These are phyloP conservation scores for Globisporangium heterothallicum DNA, from an alignment of 352 stramenopile genomes.

Conservation along the genomic window DNA sequence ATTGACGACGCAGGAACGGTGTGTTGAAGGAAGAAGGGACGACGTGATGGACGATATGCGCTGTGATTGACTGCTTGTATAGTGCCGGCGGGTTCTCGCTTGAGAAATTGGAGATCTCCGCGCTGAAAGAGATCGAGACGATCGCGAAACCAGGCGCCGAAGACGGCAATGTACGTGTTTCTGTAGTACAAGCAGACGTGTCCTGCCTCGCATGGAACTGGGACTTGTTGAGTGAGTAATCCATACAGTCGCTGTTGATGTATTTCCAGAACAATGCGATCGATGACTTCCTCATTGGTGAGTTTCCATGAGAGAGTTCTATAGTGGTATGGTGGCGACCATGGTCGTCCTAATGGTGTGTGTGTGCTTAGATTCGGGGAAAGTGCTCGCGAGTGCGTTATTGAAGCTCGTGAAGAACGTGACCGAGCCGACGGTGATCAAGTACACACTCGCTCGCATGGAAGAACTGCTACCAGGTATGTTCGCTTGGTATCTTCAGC, in stretches of 20 bases:
- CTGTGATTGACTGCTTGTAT: neutral
- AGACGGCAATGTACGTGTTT: conserved; percentile 43
- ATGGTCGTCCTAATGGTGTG: neutral
- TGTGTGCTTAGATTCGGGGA: conserved; percentile 43
- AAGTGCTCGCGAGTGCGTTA: conserved; percentile 51
- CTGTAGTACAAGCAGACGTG: too few species aligned
- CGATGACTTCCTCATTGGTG: conserved; percentile 65
- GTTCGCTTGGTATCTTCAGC: neutral
- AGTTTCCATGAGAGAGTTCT: neutral
- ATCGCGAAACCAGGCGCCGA: conserved; percentile 63
- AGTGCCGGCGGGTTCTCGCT: conserved; percentile 77
- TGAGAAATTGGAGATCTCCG: conserved; percentile 81
- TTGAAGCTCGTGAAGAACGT: conserved; percentile 87
- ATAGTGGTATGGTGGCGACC: neutral
- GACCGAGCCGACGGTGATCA: conserved; percentile 81
- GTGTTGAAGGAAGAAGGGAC: neutral
- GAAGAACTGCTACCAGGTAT: conserved; percentile 77
- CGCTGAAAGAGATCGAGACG: conserved; percentile 78
- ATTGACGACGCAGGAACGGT: neutral
- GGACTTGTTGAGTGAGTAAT: conserved; percentile 14
- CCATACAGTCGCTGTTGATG: conserved; percentile 14
- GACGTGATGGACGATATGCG: too few species aligned
- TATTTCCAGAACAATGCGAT: conserved; percentile 50
- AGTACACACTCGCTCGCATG: conserved; percentile 84
- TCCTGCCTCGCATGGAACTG: neutral